A percentile compares a stretch with the other conserved stretches of the same genome.
Evolutionary conservation across 2,329 filamentous ascomycete species (phyloP).

Genomic region (Bipolaris gigantea): DNA sequence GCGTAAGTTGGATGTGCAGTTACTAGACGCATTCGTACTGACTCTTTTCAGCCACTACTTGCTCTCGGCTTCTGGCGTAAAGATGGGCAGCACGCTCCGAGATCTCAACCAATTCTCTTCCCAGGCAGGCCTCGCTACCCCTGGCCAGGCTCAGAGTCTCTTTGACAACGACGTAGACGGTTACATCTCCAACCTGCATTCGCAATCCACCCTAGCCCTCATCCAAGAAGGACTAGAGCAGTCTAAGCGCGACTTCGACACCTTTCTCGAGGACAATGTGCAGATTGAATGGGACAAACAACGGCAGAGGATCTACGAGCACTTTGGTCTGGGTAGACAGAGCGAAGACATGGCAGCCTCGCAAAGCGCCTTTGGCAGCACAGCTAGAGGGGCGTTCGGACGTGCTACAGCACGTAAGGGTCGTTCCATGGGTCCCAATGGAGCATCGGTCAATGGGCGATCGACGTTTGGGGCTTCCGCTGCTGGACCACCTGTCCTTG

Average conservation of each 20-base stretch:
- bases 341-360: slow-evolving; percentile 45
- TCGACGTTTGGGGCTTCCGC: slow-evolving; percentile 63
- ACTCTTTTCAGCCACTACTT: slow-evolving; percentile 73
- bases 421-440: slow-evolving; percentile 43
- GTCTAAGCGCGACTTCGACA: slow-evolving; percentile 88
- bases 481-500: slow-evolving; percentile 81
- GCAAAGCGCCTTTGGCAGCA: slow-evolving; percentile 40
- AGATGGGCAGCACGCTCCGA: slow-evolving; percentile 80
- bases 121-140: slow-evolving; percentile 64
- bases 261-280: slow-evolving; percentile 90
- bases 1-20: slow-evolving; percentile 49
- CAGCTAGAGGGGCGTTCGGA: slow-evolving; percentile 56
- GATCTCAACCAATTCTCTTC: slow-evolving; percentile 80
- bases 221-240: slow-evolving; percentile 88
- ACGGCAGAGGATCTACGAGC: slow-evolving; percentile 88
- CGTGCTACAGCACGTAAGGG: slow-evolving; percentile 48
- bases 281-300: slow-evolving; percentile 96
- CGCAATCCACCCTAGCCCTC: slow-evolving; percentile 87
- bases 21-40: slow-evolving; percentile 10
- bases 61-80: slow-evolving; percentile 89
- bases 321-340: slow-evolving; percentile 76
- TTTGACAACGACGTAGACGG: slow-evolving; percentile 63
- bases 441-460: slow-evolving; percentile 36
- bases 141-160: slow-evolving; percentile 40
- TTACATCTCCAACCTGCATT: slow-evolving; percentile 83